Conservation (phyloP, 1,139 yeast species). For the Casaregolazyma suthepensis region DNA sequence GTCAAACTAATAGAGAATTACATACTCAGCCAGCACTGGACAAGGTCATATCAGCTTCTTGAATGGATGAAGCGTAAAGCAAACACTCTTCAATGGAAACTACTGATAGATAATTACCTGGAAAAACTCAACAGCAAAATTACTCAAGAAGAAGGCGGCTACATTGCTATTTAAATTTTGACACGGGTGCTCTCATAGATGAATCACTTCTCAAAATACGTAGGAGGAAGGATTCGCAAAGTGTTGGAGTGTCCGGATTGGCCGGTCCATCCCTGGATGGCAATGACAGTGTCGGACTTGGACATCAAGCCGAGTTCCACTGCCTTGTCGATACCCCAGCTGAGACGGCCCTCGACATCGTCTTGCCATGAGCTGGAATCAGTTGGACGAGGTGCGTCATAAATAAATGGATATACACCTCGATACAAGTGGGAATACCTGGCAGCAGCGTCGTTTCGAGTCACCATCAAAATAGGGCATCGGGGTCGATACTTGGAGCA, state of each 20-base stretch:
- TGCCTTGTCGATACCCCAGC: slow-evolving; percentile 92
- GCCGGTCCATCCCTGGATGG: slow-evolving; percentile 98
- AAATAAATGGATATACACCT: slow-evolving; percentile 97
- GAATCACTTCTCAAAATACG: slow-evolving; percentile 5
- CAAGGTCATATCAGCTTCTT: slow-evolving; percentile 17
- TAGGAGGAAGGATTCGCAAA: slow-evolving; percentile 50
- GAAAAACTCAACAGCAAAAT: slow-evolving; percentile 8
- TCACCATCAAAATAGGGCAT: slow-evolving; percentile 96
- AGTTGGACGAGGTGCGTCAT: slow-evolving; percentile 56
- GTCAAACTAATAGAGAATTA: slow-evolving; percentile 28
- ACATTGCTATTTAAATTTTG: slow-evolving; percentile 2
- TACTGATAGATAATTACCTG: slow-evolving; percentile 11
- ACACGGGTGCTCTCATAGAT: neutral
- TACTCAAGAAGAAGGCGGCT: slow-evolving; percentile 1
- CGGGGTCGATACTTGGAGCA: slow-evolving; percentile 96
- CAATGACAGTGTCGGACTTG: slow-evolving; percentile 85
- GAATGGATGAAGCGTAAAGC: slow-evolving; percentile 17
- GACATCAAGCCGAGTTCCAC: slow-evolving; percentile 76
- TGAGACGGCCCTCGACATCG: slow-evolving; percentile 92
- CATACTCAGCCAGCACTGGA: slow-evolving; percentile 23
- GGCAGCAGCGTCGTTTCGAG: slow-evolving; percentile 90
- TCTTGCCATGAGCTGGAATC: slow-evolving; percentile 72
- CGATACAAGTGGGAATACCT: slow-evolving; percentile 95
- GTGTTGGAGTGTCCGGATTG: slow-evolving; percentile 99
- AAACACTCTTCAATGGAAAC: slow-evolving; percentile 11